phyloP scores from a whole-genome alignment of 2,329 filamentous ascomycete species.

The Xylariaceae sp. region DNA sequence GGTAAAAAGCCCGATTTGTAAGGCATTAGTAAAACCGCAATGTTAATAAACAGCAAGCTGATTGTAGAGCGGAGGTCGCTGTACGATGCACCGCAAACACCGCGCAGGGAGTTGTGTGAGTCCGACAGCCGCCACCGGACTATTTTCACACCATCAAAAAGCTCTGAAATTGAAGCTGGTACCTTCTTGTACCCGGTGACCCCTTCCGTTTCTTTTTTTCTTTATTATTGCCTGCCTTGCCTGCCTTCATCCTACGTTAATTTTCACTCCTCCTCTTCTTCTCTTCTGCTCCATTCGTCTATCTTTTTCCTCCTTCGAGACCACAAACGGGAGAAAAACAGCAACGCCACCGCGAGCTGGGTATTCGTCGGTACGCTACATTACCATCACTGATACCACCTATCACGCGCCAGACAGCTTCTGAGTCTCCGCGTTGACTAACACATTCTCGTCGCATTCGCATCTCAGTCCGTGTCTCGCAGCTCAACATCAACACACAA shows the following conservation, averaged over 20 bases:
- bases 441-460: background rate
- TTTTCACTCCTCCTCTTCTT: background rate
- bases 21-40: background rate
- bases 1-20: background rate
- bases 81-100: too few species aligned
- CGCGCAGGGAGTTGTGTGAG: background rate
- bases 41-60: background rate
- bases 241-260: background rate
- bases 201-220: background rate
- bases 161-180: background rate
- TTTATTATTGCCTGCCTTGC: background rate
- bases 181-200: background rate
- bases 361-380: too few species aligned
- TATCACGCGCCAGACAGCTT: background rate
- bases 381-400: too few species aligned
- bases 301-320: background rate
- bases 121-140: background rate
- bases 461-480: background rate
- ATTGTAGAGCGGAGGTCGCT: background rate
- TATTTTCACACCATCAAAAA: background rate
- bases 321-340: too few species aligned
- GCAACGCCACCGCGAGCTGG: too few species aligned
- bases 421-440: background rate
- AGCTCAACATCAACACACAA: constrained; percentile 23
- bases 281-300: background rate